phyloP scores from a whole-genome alignment of 805 yeast genomes.

The Saturnispora ahearnii region DNA sequence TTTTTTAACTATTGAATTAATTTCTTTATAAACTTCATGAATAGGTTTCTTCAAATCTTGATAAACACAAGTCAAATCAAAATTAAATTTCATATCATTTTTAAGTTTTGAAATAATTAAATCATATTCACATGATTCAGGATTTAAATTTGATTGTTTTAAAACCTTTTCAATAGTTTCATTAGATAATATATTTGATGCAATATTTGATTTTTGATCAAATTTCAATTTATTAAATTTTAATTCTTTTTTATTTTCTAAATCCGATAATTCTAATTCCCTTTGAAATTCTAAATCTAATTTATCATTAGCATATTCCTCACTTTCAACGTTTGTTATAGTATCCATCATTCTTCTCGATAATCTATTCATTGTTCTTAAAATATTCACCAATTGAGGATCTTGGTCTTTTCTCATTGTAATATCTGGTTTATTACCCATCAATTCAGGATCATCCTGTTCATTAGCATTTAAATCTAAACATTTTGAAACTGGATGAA shows the following conservation, averaged over 20 bases:
- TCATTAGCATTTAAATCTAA: constrained; percentile 76
- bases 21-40: constrained; percentile 36
- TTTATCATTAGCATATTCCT: constrained; percentile 15
- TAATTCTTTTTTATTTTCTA: constrained; percentile 37
- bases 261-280: constrained; percentile 43
- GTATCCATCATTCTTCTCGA: constrained; percentile 71
- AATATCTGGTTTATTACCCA: constrained; percentile 78
- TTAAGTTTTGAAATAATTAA: constrained; percentile 18
- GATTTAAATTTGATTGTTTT: constrained; percentile 22
- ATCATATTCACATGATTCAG: constrained; percentile 22
- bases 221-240: constrained; percentile 44
- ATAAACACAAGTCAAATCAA: constrained; percentile 22
- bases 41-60: constrained; percentile 18
- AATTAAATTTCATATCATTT: constrained; percentile 16
- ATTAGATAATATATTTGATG: constrained; percentile 20
- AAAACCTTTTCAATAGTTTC: constrained; percentile 15
- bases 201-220: constrained; percentile 22
- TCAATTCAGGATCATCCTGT: constrained; percentile 65
- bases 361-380: constrained; percentile 82
- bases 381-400: constrained; percentile 62
- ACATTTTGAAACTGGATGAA: constrained; percentile 51
- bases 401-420: constrained; percentile 69
- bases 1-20: constrained; percentile 38
- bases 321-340: constrained; percentile 35
- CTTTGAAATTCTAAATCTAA: constrained; percentile 32